These are phyloP conservation scores for Hemerocallis citrina DNA, from an alignment of 106 monocot species.

Conservation along the genomic window DNA sequence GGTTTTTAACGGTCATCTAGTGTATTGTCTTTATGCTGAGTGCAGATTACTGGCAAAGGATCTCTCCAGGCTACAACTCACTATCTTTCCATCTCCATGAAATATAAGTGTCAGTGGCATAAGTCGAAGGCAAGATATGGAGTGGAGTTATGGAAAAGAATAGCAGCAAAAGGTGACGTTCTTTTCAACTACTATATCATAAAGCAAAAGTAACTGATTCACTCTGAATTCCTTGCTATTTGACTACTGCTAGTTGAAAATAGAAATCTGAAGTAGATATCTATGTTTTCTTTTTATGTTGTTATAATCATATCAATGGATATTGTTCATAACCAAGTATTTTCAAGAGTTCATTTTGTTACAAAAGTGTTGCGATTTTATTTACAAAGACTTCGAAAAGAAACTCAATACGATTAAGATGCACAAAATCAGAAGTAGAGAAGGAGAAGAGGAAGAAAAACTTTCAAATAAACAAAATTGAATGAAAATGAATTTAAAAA, in stretches of 20 bases:
- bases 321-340: too few species aligned
- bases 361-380: too few species aligned
- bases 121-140: slow-evolving; percentile 5
- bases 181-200: slow-evolving; percentile 4
- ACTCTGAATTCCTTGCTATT: slow-evolving; percentile 4
- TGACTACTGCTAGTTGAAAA: not conserved
- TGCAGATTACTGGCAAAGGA: slow-evolving; percentile 9
- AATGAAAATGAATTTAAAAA: too few species aligned
- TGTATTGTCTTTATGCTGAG: slow-evolving; percentile 1
- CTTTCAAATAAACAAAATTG: too few species aligned
- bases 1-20: too few species aligned
- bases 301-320: too few species aligned
- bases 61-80: slow-evolving; percentile 1
- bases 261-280: not conserved
- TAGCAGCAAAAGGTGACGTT: not conserved
- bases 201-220: not conserved
- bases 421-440: too few species aligned
- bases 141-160: not conserved
- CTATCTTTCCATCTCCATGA: not conserved
- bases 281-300: not conserved
- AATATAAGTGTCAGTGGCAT: slow-evolving; percentile 4
- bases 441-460: too few species aligned
- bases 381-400: too few species aligned
- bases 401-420: too few species aligned
- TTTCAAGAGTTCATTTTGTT: too few species aligned